Conservation (phyloP, 192 early-diverging fungal genomes). For the Piromyces sp. region DNA sequence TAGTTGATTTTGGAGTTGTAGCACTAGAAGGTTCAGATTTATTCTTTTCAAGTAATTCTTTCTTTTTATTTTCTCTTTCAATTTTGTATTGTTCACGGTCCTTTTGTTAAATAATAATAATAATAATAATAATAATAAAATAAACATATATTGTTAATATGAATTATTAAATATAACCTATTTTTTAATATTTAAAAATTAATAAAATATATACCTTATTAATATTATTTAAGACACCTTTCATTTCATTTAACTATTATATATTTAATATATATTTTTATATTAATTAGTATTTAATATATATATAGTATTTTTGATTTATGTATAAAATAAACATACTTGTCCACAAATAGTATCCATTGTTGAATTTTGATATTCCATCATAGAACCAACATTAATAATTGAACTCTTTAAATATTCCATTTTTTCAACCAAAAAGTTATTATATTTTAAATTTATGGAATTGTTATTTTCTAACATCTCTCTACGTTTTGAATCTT, state of each 20-base stretch:
- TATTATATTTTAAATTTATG: neutral
- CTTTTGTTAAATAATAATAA: neutral
- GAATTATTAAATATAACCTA: no score
- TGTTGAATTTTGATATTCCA: neutral
- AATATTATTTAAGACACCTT: neutral
- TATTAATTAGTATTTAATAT: no score
- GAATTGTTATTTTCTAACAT: neutral
- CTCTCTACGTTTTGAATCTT: neutral
- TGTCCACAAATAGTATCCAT: neutral
- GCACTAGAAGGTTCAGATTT: neutral
- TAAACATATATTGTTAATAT: no score
- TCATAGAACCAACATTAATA: neutral
- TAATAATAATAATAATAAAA: neutral
- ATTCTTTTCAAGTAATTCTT: neutral
- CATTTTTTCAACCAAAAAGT: neutral
- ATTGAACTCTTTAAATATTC: neutral
- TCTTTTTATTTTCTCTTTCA: neutral
- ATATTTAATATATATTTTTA: no score
- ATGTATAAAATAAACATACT: neutral
- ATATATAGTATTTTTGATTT: neutral
- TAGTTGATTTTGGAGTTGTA: neutral
- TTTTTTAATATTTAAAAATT: no score
- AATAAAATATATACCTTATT: neutral
- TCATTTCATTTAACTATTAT: neutral
- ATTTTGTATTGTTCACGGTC: neutral